Percentiles rank a stretch among this genome's conserved stretches.
phyloP scores from a whole-genome alignment of 2,329 filamentous ascomycete species.

The Pestalotiopsis sp. region DNA sequence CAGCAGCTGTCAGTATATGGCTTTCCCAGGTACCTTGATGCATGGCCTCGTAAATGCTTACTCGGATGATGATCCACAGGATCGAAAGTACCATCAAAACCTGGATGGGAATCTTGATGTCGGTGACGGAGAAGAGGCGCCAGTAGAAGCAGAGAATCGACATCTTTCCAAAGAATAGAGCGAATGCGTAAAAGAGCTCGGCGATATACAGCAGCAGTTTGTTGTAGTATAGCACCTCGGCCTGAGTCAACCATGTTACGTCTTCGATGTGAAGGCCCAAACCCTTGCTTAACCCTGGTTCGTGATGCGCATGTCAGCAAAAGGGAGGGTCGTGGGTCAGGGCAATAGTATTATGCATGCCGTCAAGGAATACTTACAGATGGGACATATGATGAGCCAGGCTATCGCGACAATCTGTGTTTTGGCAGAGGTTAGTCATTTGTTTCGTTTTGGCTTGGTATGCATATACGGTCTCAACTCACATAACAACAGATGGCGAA shows the following conservation, averaged over 20 bases:
- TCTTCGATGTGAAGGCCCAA: constrained; percentile 17
- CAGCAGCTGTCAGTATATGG: neutral
- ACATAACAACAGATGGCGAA: constrained; percentile 13
- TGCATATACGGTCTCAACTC: neutral
- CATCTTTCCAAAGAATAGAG: constrained; percentile 31
- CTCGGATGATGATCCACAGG: constrained; percentile 30
- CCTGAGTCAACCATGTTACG: constrained; percentile 7
- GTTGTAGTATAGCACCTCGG: constrained; percentile 8
- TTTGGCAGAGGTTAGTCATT: neutral
- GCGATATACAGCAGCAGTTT: constrained; percentile 27
- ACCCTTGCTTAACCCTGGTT: constrained; percentile 8
- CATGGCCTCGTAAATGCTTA: neutral
- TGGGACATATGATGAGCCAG: constrained; percentile 6
- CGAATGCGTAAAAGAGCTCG: constrained; percentile 31
- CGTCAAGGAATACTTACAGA: neutral
- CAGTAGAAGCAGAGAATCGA: constrained; percentile 33
- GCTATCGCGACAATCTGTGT: constrained; percentile 4
- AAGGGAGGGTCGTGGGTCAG: neutral
- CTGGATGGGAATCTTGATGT: constrained; percentile 30
- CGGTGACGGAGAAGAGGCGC: constrained; percentile 31
- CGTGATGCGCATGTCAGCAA: neutral
- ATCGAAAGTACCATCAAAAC: constrained; percentile 25
- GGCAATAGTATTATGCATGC: neutral
- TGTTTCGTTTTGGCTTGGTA: too few species aligned
- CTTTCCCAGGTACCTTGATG: neutral